Evolutionary conservation across 2,329 filamentous ascomycete species (phyloP).

Genomic region (Berkeleyomyces rouxiae): DNA sequence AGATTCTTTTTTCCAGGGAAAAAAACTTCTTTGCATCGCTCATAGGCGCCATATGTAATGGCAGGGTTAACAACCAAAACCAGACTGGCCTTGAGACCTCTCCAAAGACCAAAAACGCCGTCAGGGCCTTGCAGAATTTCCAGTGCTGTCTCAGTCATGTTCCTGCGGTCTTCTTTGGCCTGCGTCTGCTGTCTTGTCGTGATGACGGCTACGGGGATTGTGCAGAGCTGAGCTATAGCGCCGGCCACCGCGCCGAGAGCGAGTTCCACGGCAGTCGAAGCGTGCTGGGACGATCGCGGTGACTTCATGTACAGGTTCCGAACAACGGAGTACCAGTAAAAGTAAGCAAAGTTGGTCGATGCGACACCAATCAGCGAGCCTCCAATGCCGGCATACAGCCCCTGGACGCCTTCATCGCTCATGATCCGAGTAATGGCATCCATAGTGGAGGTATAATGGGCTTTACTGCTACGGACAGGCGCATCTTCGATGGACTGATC

Average conservation of each 20-base stretch:
- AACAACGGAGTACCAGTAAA: constrained; percentile 95
- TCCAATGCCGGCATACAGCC: constrained; percentile 77
- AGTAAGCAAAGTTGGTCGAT: constrained; percentile 97
- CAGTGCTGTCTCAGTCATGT: constrained; percentile 67
- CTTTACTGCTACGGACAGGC: constrained; percentile 30
- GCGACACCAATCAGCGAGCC: constrained; percentile 81
- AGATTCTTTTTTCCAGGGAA: constrained; percentile 64
- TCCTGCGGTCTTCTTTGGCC: constrained; percentile 65
- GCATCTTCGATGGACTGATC: constrained; percentile 24
- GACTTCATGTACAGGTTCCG: constrained; percentile 60
- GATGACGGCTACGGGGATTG: constrained; percentile 87
- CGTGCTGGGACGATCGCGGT: constrained; percentile 33
- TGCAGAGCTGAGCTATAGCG: constrained; percentile 85
- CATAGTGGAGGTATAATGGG: constrained; percentile 73
- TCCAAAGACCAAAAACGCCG: constrained; percentile 77
- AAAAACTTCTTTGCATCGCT: constrained; percentile 61
- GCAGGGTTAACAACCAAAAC: constrained; percentile 92
- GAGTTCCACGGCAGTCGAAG: constrained; percentile 69
- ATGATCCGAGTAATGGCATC: constrained; percentile 80
- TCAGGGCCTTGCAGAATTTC: constrained; percentile 87
- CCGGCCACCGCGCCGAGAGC: constrained; percentile 74
- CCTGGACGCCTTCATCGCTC: constrained; percentile 59
- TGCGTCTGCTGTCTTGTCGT: constrained; percentile 95
- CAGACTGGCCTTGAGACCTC: constrained; percentile 86
- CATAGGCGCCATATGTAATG: constrained; percentile 95